These are phyloP conservation scores for Yarrowia keelungensis DNA, from an alignment of 805 yeast species.

Conservation along the genomic window DNA sequence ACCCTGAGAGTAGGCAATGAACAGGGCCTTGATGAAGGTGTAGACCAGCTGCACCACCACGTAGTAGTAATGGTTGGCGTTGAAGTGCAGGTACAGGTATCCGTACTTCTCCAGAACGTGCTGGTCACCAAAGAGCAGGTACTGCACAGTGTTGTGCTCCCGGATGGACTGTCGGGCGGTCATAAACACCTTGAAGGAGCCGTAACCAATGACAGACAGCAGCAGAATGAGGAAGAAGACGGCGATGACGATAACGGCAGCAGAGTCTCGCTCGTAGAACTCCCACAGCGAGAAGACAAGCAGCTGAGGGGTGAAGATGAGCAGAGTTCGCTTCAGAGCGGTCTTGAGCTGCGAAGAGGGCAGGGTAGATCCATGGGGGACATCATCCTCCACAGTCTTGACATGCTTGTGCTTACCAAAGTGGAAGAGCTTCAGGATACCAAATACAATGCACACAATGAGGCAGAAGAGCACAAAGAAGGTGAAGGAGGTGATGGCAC, in stretches of 20 bases:
- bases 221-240: slow-evolving; percentile 70
- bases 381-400: slow-evolving; percentile 56
- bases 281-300: slow-evolving; percentile 86
- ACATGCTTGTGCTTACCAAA: slow-evolving; percentile 40
- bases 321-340: slow-evolving; percentile 74
- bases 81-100: slow-evolving; percentile 87
- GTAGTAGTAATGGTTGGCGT: slow-evolving; percentile 84
- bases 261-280: slow-evolving; percentile 79
- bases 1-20: slow-evolving; percentile 78
- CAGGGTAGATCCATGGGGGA: slow-evolving; percentile 23
- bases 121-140: slow-evolving; percentile 80
- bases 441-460: slow-evolving; percentile 67
- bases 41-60: slow-evolving; percentile 69
- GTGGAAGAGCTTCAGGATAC: slow-evolving; percentile 56
- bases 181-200: slow-evolving; percentile 65
- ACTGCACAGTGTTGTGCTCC: slow-evolving; percentile 81
- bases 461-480: slow-evolving; percentile 81
- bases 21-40: slow-evolving; percentile 68
- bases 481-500: slow-evolving; percentile 86
- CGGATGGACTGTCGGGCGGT: slow-evolving; percentile 69
- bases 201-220: slow-evolving; percentile 66
- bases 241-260: slow-evolving; percentile 86
- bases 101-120: slow-evolving; percentile 79
- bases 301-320: slow-evolving; percentile 85
- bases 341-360: slow-evolving; percentile 68